Evolutionary conservation across 2,329 filamentous ascomycete genomes (phyloP), one percentile per base, ranked within the genome.

Genomic region (Ascochyta rabiei): DNA sequence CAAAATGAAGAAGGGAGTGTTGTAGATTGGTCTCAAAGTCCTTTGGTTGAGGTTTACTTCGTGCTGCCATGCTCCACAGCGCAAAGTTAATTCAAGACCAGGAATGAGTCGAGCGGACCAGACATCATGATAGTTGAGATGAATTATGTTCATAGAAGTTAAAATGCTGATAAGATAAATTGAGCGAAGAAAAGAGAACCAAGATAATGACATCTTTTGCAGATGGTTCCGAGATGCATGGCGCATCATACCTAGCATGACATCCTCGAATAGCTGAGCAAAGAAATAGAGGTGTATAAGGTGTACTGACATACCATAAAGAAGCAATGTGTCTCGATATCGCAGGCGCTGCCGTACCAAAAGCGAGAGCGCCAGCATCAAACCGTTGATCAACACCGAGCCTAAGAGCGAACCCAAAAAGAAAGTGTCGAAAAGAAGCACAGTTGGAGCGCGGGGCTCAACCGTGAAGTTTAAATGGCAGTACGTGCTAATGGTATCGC

Each of bases 401-500:
- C 59, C 62, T 62, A 41, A 51, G 40, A 44, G 60, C 55, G 54
- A 65, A 58, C 54, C 66, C 62, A 64, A 66, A 63, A 63, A 46
- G 53, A 66, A 58, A 60, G 58, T 61, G 59, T 62, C 60, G 61
- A 68, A 66, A 57, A 45, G 48, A 61, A 64, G 58, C 28, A 47
- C 52, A 61, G 57, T 52, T 58, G 35, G 26, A 53, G 46, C 35
- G 45, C 40, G 53, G 24, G 42, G 57, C 50, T 58, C 43, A 50
- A 62, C 60, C 56, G 51, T 63, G 57, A 54, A 60, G 62, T 67
- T 61, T 64, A 64, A 69, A 62, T 63, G 66, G 63, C 60, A 69
- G 68, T 68, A 71, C 58, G 66, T 71, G 67, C 67, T 69, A 70
- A 68, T 65, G 66, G 69, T 70, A 72, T 70, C 69, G 66, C 63